Base-by-base conservation (phyloP, 106 monocot species). In the Dioscorea dumetorum region DNA sequence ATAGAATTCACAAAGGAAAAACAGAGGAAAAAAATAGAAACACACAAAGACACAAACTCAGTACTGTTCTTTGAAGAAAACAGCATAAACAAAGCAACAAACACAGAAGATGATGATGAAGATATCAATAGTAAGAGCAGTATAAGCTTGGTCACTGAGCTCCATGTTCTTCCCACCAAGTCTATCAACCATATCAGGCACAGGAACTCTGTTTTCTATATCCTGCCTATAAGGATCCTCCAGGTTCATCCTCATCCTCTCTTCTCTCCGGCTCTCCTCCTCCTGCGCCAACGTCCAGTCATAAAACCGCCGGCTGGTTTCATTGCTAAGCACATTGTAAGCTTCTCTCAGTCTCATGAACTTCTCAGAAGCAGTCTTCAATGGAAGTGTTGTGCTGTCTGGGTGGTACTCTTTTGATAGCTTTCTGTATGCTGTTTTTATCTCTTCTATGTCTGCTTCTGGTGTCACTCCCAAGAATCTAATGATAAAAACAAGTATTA, bases 401-500 rank as follows among this genome's bases (percentile, higher is more conserved):
- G 88, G 91, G 52, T 95, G 95, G 79, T 86, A 95, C 67, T 95
- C 95, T 76, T 95, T 91, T 14, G 95, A 95, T 9, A 88, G 73
- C 34, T 77, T 76, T 12, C 95, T 64, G 79, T 91, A 88, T 3
- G 95, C 95, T 6, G 85, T 80, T 69, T 91, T 91, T 28, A 95
- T 95, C 72, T 88, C 85, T 61, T 91, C 91, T 52, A 77, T 75
- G 49, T 95, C 91, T 4, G 91, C 85, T 7, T 81, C 77, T 3
- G 74, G 63, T 17, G 69, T 1, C 12, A 95, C 81, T 48, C 91
- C 91, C 1, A 91, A 68, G 57, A 91, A 91, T 57, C 91, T 94
- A 41, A 41, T 33, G 18, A 41, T 5, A 67, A 35, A 48, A 48
- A n/a, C 2, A 41, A 18, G 22, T 15, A 15, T 5, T 9, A 31